A percentile compares a stretch with the other conserved stretches of the same genome.
phyloP scores from a whole-genome alignment of 192 early-diverging fungal species.

The Oehlia diaphana region DNA sequence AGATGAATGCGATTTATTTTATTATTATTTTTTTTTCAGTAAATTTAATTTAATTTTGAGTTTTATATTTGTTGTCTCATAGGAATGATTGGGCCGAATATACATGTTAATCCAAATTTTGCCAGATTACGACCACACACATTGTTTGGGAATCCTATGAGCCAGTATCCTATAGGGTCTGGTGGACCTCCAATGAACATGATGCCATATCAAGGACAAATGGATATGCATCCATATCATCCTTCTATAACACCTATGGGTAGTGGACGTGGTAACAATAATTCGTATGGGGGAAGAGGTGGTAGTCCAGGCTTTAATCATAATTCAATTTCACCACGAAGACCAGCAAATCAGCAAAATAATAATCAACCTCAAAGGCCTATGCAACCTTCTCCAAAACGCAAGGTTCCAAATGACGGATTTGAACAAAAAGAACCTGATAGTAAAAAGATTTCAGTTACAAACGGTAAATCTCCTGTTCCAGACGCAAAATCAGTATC shows the following conservation, averaged over 20 bases:
- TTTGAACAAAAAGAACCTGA: conserved; percentile 6
- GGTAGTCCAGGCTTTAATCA: background rate
- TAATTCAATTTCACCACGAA: background rate
- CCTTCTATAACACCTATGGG: background rate
- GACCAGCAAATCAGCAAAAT: background rate
- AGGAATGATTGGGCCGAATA: conserved; percentile 20
- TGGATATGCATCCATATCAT: conserved; percentile 12
- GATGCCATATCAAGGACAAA: conserved; percentile 19
- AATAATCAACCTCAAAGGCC: background rate
- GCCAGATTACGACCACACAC: conserved; percentile 20
- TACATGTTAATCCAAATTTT: conserved; percentile 18
- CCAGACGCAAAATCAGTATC: background rate
- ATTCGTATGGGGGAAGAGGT: background rate
- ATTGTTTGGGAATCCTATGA: background rate
- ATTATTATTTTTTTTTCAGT: background rate
- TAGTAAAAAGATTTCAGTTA: background rate
- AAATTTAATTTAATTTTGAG: background rate
- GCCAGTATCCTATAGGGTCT: background rate
- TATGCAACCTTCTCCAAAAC: background rate
- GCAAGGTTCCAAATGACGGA: conserved; percentile 3
- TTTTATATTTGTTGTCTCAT: no score
- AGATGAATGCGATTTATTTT: background rate
- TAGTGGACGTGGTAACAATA: background rate
- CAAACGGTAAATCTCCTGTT: background rate
- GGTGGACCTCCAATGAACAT: conserved; percentile 15